Conservation (phyloP, 2,329 filamentous ascomycete genomes). For the Alternaria ventricosa region DNA sequence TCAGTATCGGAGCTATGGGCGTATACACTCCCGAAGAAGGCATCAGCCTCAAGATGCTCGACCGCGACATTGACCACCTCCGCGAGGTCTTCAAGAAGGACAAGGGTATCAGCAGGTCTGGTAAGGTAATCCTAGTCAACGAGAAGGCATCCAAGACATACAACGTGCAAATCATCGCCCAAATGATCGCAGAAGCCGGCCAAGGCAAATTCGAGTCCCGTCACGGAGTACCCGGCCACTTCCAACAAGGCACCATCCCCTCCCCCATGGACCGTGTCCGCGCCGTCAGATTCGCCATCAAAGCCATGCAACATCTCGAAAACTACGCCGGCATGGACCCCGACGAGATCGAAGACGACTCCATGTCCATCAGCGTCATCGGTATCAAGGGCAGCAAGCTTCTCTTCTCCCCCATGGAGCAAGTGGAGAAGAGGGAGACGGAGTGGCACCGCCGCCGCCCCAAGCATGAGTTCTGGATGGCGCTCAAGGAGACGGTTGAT, state of each 20-base stretch:
- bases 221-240: constrained; percentile 67
- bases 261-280: constrained; percentile 96
- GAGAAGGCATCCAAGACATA: constrained; percentile 91
- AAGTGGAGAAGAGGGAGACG: constrained; percentile 80
- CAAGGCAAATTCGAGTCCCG: constrained; percentile 91
- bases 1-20: constrained; percentile 88
- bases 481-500: constrained; percentile 81
- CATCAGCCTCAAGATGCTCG: constrained; percentile 90
- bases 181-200: constrained; percentile 94
- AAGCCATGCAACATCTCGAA: constrained; percentile 92
- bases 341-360: constrained; percentile 74
- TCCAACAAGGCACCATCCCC: constrained; percentile 57
- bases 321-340: constrained; percentile 69
- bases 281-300: constrained; percentile 89
- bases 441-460: constrained; percentile 93
- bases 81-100: constrained; percentile 85
- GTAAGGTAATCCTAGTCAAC: constrained; percentile 95
- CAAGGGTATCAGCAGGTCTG: constrained; percentile 85
- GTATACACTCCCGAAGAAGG: constrained; percentile 98
- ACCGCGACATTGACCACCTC: constrained; percentile 86
- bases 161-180: constrained; percentile 88
- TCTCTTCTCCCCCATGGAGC: constrained; percentile 82
- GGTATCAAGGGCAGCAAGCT: constrained; percentile 91
- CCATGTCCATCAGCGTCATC: constrained; percentile 79
- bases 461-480: constrained; percentile 83